Base-by-base conservation (phyloP, 1,284 basidiomycete genomes). In the Phlebopus sp. region DNA sequence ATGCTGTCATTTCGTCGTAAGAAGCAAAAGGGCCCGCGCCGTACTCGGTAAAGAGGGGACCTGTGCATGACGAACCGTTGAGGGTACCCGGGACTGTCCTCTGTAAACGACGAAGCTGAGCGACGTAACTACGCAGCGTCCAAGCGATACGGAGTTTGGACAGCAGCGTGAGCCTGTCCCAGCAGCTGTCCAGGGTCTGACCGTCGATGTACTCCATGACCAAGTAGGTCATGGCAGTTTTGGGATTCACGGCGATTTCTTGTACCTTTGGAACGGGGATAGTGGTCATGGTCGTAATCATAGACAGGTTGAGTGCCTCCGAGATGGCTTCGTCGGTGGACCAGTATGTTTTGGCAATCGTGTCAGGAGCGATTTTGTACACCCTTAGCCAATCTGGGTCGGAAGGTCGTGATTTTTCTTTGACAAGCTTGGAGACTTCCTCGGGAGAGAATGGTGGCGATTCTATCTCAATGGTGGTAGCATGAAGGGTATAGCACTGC, bases 11-110 rank as follows among this genome's bases (percentile, higher is more conserved):
- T 3, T 55, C 60, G 15, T 37, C 44, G 38, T 65, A 66, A 2
- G 63, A 55, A 5, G 36, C 10, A 41, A 64, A 67, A 5, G 63
- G 63, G 21, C 59, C 63, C 17, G 62, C 41, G 4, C 25, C 27
- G 25, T 10, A 15, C 8, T 23, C 37, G 17, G 55, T 29, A 34
- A 44, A 9, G 54, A 57, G 14, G 42, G 14, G 39, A 59, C 55
- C 36, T 5, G 2, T 39, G 7, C 8, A 31, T 14, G 11, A 10
- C 4, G 23, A n/a, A 10, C 17, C 35, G 27, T 38, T 7, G 2
- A 23, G 19, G 18, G 31, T 37, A 13, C 30, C 18, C 9, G 42
- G 42, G 10, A 41, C 37, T 13, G 44, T 21, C 19, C 37, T 40
- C 27, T 7, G n/a, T 8, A 54, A 13, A 17, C 21, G 14, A 15